Base-by-base conservation (phyloP, 2,329 filamentous ascomycete species). In the Fusarium pseudocircinatum region DNA sequence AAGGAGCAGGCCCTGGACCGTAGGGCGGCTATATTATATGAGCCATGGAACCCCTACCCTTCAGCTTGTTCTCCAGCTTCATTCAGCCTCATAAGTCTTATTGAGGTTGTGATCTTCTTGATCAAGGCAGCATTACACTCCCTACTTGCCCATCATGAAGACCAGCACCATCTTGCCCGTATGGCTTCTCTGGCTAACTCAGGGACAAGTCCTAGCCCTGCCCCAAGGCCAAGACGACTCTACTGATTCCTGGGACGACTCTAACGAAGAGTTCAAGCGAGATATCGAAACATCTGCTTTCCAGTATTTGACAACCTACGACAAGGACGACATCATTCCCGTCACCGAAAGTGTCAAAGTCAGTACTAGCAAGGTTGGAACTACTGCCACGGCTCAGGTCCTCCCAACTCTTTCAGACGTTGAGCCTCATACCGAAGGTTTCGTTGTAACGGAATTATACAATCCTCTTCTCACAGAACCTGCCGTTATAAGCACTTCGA, bases 351-450 rank as follows among this genome's bases (percentile, higher is more conserved):
- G 76, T 11, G 77, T 78, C 43, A 70, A 70, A 16, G 74, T 79
- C 32, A 75, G 67, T 46, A 80, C 76, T 18, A 79, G 61, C 54
- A 60, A 59, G 15, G 75, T 64, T 2, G 60, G 67, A 53, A 69
- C 74, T 26, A 79, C 78, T 26, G 80, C 78, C 61, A 78, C 72
- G 11, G 74, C 76, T 26, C 66, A 78, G 44, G 66, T 82, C 26
- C 72, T 80, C 11, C 79, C 81, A 10, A 67, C 74, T 18, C 72
- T 82, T 9, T 76, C 79, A 43, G 76, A 75, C 71, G 73, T 81
- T 40, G 67, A 70, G 36, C 78, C 80, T 60, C 77, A 82, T 43
- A 81, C 81, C 18, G 74, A 78, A 22, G 79, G 80, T 60, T 70
- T 77, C 59, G 56, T 82, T 40, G 74, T 78, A 43, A 79, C 77